phyloP scores from a whole-genome alignment of 139 green algal species.

The Haematococcus sp. region DNA sequence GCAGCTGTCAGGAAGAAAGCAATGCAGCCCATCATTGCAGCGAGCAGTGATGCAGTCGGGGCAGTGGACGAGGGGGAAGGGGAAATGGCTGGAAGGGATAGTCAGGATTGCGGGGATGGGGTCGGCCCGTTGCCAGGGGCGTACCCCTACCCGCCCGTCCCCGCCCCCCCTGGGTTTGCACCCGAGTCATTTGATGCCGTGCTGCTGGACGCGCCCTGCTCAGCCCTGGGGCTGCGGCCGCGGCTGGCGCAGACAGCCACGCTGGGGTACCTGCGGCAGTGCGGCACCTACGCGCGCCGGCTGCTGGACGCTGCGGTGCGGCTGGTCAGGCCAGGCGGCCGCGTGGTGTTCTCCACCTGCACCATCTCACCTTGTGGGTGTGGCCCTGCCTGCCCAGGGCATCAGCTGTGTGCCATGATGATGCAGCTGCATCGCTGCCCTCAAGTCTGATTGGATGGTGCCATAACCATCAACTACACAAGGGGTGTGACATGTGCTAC shows the following conservation, averaged over 20 bases:
- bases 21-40: no score
- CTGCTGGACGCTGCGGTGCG: slow-evolving; percentile 74
- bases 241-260: slow-evolving; percentile 48
- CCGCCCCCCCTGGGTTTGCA: slow-evolving; percentile 40
- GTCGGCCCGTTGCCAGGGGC: not conserved
- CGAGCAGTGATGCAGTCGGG: no score
- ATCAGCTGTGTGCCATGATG: no score
- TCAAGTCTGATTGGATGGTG: no score
- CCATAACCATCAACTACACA: not conserved
- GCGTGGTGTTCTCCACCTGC: slow-evolving; percentile 89
- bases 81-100: no score
- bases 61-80: no score
- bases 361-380: slow-evolving; percentile 73
- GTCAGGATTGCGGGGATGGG: no score
- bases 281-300: slow-evolving; percentile 61
- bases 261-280: slow-evolving; percentile 31
- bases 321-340: slow-evolving; percentile 73
- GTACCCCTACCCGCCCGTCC: not conserved
- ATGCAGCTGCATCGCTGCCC: no score
- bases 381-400: no score
- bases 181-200: slow-evolving; percentile 77
- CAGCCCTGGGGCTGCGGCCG: slow-evolving; percentile 82
- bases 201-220: slow-evolving; percentile 90
- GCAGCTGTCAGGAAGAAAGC: no score
- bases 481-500: not conserved